Percentiles rank a stretch among this genome's conserved stretches.
phyloP scores from a whole-genome alignment of 2,329 filamentous ascomycete species.

The Fusarium sp. region DNA sequence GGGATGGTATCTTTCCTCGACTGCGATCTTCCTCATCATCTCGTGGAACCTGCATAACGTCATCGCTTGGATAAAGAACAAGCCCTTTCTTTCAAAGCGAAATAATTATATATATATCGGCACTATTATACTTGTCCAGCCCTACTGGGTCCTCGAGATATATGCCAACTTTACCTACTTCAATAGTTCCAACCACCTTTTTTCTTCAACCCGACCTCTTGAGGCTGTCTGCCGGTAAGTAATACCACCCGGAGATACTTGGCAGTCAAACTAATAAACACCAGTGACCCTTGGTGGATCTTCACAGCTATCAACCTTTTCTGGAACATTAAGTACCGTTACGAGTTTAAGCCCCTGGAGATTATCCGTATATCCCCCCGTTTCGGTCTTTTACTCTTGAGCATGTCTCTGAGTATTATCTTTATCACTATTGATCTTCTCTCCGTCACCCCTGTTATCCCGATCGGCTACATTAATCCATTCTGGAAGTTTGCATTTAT shows the following conservation, averaged over 20 bases:
- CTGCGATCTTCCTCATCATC: constrained; percentile 70
- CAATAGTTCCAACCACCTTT: constrained; percentile 64
- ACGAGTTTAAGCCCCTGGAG: constrained; percentile 69
- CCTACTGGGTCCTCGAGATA: constrained; percentile 75
- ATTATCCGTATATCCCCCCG: constrained; percentile 72
- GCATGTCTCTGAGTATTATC: constrained; percentile 71
- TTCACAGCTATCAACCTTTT: constrained; percentile 71
- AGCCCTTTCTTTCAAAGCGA: constrained; percentile 66
- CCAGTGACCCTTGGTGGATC: constrained; percentile 77
- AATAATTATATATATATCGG: constrained; percentile 69
- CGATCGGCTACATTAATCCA: constrained; percentile 49
- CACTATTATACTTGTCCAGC: constrained; percentile 69
- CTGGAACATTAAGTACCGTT: constrained; percentile 73
- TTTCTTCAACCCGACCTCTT: constrained; percentile 67
- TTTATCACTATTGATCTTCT: constrained; percentile 74
- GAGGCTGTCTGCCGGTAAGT: constrained; percentile 70
- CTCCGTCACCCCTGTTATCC: constrained; percentile 66
- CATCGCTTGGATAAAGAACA: constrained; percentile 76
- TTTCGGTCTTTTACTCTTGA: constrained; percentile 71
- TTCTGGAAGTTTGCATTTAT: constrained; percentile 42
- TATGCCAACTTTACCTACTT: constrained; percentile 76
- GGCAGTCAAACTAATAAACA: not conserved
- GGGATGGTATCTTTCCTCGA: constrained; percentile 73
- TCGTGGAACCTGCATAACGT: constrained; percentile 76
- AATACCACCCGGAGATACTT: not conserved